phyloP scores from a whole-genome alignment of 2,329 filamentous ascomycete species.

The Penicillium sp. region DNA sequence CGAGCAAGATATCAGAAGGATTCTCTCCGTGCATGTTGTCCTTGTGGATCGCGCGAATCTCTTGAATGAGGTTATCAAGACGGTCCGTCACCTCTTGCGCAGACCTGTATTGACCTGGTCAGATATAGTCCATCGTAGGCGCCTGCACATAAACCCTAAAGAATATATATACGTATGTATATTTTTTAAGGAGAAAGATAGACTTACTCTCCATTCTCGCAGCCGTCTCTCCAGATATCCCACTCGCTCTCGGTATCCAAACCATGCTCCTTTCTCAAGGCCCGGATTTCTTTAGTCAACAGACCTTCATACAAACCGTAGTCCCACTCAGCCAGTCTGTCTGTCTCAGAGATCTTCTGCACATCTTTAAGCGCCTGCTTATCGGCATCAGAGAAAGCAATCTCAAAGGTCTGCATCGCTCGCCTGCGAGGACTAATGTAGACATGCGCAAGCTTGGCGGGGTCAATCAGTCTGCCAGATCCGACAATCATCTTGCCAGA shows the following conservation, averaged over 20 bases:
- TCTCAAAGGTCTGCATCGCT: slow-evolving; percentile 43
- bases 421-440: slow-evolving; percentile 46
- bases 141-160: background rate
- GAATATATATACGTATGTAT: no score
- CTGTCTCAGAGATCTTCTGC: slow-evolving; percentile 41
- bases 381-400: slow-evolving; percentile 33
- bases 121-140: background rate
- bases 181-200: no score
- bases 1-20: slow-evolving; percentile 32
- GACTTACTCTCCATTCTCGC: slow-evolving; percentile 48
- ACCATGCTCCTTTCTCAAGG: slow-evolving; percentile 40
- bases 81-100: slow-evolving; percentile 34
- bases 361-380: slow-evolving; percentile 16
- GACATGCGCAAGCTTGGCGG: slow-evolving; percentile 40
- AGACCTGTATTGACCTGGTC: slow-evolving; percentile 18
- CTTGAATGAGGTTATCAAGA: slow-evolving; percentile 36
- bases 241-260: slow-evolving; percentile 44
- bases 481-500: slow-evolving; percentile 44
- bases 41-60: slow-evolving; percentile 36
- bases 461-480: slow-evolving; percentile 45
- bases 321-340: slow-evolving; percentile 52
- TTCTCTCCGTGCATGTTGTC: slow-evolving; percentile 36
- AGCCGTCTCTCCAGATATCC: slow-evolving; percentile 54
- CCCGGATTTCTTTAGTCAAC: slow-evolving; percentile 44
- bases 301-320: slow-evolving; percentile 57